phyloP scores from a whole-genome alignment of 2,329 filamentous ascomycete genomes.

The Emmonsiellopsis sp. region DNA sequence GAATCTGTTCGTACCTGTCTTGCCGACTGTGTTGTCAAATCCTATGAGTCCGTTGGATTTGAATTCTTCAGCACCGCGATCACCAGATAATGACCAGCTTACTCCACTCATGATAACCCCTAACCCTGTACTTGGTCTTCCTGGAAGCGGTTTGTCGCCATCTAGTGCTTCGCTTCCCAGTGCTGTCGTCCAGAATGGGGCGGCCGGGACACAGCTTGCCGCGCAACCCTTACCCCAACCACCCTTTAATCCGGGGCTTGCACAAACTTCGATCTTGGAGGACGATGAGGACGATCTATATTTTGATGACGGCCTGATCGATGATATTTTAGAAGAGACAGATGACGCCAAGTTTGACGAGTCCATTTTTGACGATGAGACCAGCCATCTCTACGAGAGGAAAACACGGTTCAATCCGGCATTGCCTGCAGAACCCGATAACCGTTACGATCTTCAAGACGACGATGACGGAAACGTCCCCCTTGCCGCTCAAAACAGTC shows the following conservation, averaged over 20 bases:
- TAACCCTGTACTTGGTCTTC: neutral
- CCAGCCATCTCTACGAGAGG: slow-evolving; percentile 33
- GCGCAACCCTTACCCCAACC: neutral
- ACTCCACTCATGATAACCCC: neutral
- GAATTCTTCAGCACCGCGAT: slow-evolving; percentile 5
- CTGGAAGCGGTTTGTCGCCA: neutral
- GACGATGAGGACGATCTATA: slow-evolving; percentile 32
- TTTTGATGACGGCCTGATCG: slow-evolving; percentile 38
- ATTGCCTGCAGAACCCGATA: neutral
- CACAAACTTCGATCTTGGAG: neutral
- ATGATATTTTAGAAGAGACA: slow-evolving; percentile 26
- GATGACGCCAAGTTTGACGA: slow-evolving; percentile 35
- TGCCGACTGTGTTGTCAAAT: slow-evolving; percentile 29
- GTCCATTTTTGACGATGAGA: slow-evolving; percentile 41
- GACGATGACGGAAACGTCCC: neutral
- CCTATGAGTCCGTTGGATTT: slow-evolving; percentile 20
- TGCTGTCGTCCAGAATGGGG: neutral
- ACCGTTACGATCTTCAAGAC: neutral
- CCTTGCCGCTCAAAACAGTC: neutral
- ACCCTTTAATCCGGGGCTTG: neutral
- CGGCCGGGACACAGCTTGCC: neutral
- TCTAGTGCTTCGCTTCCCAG: neutral
- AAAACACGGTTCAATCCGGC: slow-evolving; percentile 16
- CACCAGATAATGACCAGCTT: neutral
- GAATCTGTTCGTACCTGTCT: slow-evolving; percentile 25